Evolutionary conservation across 2,329 filamentous ascomycete genomes (phyloP), one percentile per base, ranked within the genome.

Genomic region (Nigrospora sphaerica): DNA sequence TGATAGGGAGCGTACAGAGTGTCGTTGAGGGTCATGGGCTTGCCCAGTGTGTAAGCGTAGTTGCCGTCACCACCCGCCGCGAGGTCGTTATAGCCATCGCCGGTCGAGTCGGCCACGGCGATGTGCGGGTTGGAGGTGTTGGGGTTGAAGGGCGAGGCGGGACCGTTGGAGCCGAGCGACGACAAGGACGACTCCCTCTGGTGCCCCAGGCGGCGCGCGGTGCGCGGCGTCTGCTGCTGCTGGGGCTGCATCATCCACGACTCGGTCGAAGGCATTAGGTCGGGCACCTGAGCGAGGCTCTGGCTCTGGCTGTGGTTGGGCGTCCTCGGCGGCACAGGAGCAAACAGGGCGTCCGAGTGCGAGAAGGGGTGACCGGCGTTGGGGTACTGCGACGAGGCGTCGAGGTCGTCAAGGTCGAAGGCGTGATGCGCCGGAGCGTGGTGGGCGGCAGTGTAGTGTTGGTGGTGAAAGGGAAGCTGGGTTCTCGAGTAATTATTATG

Each of bases 121-220:
- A 83, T 78, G 10, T 80, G 77, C 3, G 79, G 79, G 50, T 81
- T 78, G 34, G 77, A 71, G 2, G 69, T 74, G 56, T 70, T 78
- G 47, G 72, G 66, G 35, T 71, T 73, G 59, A 71, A 83, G 4
- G 80, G 79, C 16, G 80, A 83, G 0, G 73, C 69, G 16, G 80
- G 80, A n/a, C 75, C 77, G 33, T 75, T 71, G 0, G 80, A 83
- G 12, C 76, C 78, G 36, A 82, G 56, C 0, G 80, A 83, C 0
- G 80, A 83, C 34, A 80, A 64, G 7, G 79, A 83, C 2, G 79
- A 78, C 52, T 83, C 78, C 53, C 80, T 74, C 39, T 83, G 71
- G 55, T 83, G 80, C 23, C 69, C 56, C 34, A 70, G 59, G 14
- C 69, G 66, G 46, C 56, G 56, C 18, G 54, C 35, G 36, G 54